phyloP scores from a whole-genome alignment of 257 asterid species.

The Agastache rugosa region DNA sequence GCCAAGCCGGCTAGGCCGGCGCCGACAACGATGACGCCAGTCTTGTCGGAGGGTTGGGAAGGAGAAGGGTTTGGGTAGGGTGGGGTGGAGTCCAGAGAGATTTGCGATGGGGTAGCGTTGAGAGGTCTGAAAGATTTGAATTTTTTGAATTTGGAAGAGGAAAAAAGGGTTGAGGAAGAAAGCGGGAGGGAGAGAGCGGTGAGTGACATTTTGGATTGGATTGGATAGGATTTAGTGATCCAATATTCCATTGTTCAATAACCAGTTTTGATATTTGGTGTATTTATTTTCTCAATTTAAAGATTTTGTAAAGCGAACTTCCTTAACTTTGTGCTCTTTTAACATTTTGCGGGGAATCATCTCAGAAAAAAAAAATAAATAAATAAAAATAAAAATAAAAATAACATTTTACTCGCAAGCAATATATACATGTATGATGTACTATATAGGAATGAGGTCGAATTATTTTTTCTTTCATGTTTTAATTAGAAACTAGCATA shows the following conservation, averaged over 20 bases:
- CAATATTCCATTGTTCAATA: conserved; percentile 1
- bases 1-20: conserved; percentile 97
- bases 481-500: no score
- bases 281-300: no score
- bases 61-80: conserved; percentile 41
- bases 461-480: no score
- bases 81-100: conserved; percentile 50
- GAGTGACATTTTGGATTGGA: conserved; percentile 39
- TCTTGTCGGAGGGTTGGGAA: conserved; percentile 37
- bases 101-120: conserved; percentile 53
- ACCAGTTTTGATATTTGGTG: neutral
- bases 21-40: conserved; percentile 79
- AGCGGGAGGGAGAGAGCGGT: conserved; percentile 37
- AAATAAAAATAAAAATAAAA: no score
- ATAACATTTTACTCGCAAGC: no score
- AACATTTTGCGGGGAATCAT: no score
- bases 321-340: no score
- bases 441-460: no score
- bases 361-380: no score
- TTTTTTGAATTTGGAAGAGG: conserved; percentile 28
- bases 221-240: conserved; percentile 11
- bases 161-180: conserved; percentile 31
- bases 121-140: conserved; percentile 45
- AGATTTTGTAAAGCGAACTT: no score
- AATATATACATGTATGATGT: no score